Evolutionary conservation across 176 grass and related monocot genomes (phyloP).

Genomic region (Luzula sylvatica): DNA sequence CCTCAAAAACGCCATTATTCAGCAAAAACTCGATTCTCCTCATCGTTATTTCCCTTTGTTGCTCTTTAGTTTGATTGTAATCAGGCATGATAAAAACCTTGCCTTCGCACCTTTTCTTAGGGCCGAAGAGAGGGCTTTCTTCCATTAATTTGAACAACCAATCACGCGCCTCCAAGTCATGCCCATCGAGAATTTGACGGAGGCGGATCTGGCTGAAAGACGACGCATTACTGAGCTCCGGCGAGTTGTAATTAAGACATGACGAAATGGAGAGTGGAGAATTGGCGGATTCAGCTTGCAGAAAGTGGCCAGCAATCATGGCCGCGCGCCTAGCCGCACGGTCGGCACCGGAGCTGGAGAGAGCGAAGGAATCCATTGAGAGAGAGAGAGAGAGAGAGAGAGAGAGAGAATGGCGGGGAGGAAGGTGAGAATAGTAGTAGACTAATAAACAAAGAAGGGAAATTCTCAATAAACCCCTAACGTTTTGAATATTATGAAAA

Average conservation of each 20-base stretch:
- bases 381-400: neutral
- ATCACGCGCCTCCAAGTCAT: slow-evolving; percentile 48
- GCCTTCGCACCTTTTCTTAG: slow-evolving; percentile 15
- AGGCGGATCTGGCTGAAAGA: slow-evolving; percentile 32
- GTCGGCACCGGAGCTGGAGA: slow-evolving; percentile 4
- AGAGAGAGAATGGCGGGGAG: neutral
- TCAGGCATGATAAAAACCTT: slow-evolving; percentile 51
- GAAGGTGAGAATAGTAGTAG: neutral
- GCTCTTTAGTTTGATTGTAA: slow-evolving; percentile 59
- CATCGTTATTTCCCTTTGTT: slow-evolving; percentile 61
- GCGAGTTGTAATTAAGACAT: slow-evolving; percentile 44
- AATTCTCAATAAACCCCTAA: no score
- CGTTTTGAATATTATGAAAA: no score
- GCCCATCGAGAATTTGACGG: slow-evolving; percentile 43
- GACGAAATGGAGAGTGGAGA: slow-evolving; percentile 15
- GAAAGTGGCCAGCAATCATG: slow-evolving; percentile 36
- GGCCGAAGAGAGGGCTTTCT: slow-evolving; percentile 61
- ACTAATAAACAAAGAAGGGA: neutral
- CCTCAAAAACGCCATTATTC: slow-evolving; percentile 42
- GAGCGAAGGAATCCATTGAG: neutral
- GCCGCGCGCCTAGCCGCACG: slow-evolving; percentile 24
- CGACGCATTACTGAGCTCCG: slow-evolving; percentile 36
- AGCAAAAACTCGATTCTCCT: slow-evolving; percentile 40
- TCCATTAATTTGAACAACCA: slow-evolving; percentile 58
- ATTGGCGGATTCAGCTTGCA: neutral